Base-by-base conservation (phyloP, 1,284 basidiomycete species). In the Coniferiporia sulphurascens region DNA sequence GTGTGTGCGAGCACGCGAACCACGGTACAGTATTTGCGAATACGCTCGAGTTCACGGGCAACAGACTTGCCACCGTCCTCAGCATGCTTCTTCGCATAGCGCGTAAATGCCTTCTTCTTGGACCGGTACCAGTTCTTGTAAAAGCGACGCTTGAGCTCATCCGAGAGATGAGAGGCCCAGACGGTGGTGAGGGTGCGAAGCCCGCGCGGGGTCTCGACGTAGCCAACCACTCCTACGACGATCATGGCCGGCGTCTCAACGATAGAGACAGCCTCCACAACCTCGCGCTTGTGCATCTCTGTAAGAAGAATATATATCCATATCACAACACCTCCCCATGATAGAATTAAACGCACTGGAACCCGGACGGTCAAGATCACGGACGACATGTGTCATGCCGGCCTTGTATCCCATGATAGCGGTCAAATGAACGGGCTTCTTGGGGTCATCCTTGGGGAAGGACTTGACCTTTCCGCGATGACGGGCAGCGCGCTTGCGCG, bases 111-210 rank as follows among this genome's bases (percentile, higher is more conserved):
- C 89, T 99, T 99, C 88, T 98, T 99, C 92, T 99, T 99, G 63
- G 93, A 96, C 70, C 93, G 89, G 86, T 99, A 99, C 97, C 97
- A 99, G 88, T 98, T 99, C 87, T 96, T 98, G 91, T 98, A 98
- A 91, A 99, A 98, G 71, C 97, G 88, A 74, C 97, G 93, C 82
- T 97, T 98, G 74, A 99, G 77, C 76, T 98, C 96, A 73, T 82
- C 93, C 64, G 80, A 93, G 69, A 82, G 89, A 75, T 84, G 89
- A 65, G 79, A 95, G 66, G 78, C 93, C 95, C 79, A 98, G 72
- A 85, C 92, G 68, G 77, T 97, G 77, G 79, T 90, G 70, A 82
- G 84, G 58, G 76, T 94, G 71, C 97, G 95, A 65, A 99, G 89
- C 72, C 97, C 97, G 72, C 96, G 95, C 71, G 97, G 97, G 65